Conservation (phyloP, 108 stramenopile species). For the Cylindrotheca closterium region DNA sequence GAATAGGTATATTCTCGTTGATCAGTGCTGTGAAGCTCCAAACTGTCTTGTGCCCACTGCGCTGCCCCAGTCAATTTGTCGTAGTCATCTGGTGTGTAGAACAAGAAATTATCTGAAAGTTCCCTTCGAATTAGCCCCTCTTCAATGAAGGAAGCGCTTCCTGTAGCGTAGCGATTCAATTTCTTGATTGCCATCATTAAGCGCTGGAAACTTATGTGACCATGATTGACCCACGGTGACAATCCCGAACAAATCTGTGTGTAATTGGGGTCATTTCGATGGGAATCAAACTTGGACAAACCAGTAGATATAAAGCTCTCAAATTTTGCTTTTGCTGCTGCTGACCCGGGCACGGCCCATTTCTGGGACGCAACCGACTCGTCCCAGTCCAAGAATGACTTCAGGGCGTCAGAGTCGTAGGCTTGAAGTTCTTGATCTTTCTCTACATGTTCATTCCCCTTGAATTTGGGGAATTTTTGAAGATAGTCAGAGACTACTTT, state of each 20-base stretch:
- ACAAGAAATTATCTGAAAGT: conserved; percentile 96
- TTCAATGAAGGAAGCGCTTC: conserved; percentile 89
- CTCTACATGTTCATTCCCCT: conserved; percentile 49
- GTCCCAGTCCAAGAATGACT: conserved; percentile 63
- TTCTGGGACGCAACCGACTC: conserved; percentile 48
- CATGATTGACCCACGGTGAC: conserved; percentile 88
- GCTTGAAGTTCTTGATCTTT: conserved; percentile 21
- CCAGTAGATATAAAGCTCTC: conserved; percentile 65
- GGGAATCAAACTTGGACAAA: conserved; percentile 72
- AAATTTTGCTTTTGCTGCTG: conserved; percentile 71
- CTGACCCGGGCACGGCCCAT: conserved; percentile 71
- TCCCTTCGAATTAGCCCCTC: conserved; percentile 95
- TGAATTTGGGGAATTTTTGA: conserved; percentile 71
- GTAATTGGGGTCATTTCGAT: conserved; percentile 93
- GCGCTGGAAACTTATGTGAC: conserved; percentile 88
- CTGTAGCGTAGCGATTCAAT: conserved; percentile 70
- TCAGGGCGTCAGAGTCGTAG: conserved; percentile 45
- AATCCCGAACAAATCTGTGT: conserved; percentile 71
- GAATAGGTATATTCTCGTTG: conserved; percentile 86
- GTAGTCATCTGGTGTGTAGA: conserved; percentile 88
- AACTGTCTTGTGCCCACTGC: conserved; percentile 91
- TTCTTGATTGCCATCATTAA: conserved; percentile 67
- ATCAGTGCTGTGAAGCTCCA: conserved; percentile 85
- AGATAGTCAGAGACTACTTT: conserved; percentile 69
- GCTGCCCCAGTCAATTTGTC: conserved; percentile 85